Evolutionary conservation across 2,329 filamentous ascomycete genomes (phyloP), one percentile per base, ranked within the genome.

Genomic region (Fusarium euwallaceae): DNA sequence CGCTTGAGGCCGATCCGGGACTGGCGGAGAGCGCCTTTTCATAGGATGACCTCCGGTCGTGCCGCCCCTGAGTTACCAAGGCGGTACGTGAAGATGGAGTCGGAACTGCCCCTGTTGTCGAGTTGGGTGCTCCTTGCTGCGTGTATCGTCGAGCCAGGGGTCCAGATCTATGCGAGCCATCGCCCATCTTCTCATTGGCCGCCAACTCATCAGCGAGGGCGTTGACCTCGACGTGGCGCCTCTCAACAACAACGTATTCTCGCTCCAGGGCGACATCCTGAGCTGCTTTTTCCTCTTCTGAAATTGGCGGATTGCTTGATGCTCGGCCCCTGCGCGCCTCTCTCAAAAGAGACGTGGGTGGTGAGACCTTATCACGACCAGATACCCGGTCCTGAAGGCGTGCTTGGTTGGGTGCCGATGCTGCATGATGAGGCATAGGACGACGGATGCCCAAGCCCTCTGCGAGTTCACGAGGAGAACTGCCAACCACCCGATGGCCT

Each of bases 181-280:
- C 87, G 84, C 78, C 88, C 24, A 92, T 84, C 60, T 91, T 91
- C 58, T 94, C 93, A 79, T 94, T 96, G 62, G 95, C 93, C 53
- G 95, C 95, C 80, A 99, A 87, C 83, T 98, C 96, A 82, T 99
- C 97, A 24, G 97, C 97, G 79, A 99, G 93, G 4, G 97, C 97
- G 82, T 99, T 98, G 61, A 99, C 96, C 82, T 98, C 96, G 12
- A 99, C 95, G 22, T 95, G 93, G 74, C 93, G 92, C 86, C 98
- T 98, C 85, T 99, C 97, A 14, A 99, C 94, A 29, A 98, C 88
- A 22, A 99, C 96, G 78, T 98, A 99, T 75, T 98, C 97, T 74
- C 96, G 91, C 81, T 98, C 95, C 77, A 97, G 93, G 1, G 94
- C 94, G 59, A 97, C 92, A 74, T 98, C 96, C 78, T 97, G 94